Evolutionary conservation across 495 filamentous ascomycete genomes (phyloP), one percentile per base, ranked within the genome.

Genomic region (Talaromyces liani): DNA sequence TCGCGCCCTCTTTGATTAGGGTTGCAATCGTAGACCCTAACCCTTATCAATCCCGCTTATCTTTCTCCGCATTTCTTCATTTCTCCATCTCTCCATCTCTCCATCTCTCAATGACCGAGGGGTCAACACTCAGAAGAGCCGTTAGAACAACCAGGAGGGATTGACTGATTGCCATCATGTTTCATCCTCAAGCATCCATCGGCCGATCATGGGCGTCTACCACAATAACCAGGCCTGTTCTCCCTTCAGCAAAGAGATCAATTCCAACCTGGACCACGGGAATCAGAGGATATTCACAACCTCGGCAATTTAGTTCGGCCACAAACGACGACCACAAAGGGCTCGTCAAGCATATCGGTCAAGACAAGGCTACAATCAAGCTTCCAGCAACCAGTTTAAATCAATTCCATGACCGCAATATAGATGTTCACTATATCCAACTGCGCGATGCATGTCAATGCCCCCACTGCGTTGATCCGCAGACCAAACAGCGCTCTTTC

Each of bases 401-500:
- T 36, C 10, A 53, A 61, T 9, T 2, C 2, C 20, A 16, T 12
- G n/a, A 61, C 62, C 31, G 58, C 29, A 0, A 64, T 67, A 10
- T 63, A 55, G 65, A 72, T 63, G 58, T 63, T 60, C 39, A 63
- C 25, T 69, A 73, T 34, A 60, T 84, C 55, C 88, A 85, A 71
- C 82, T 96, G 18, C 88, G 93, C 33, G 93, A 98, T 70, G 68
- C 82, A 45, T 98, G 93, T 72, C 67, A 77, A 41, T 97, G 93
- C 67, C 70, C 79, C 3, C 65, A 24, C 3, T 97, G 93, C 73
- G 81, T 93, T 47, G 86, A 96, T 72, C 82, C 83, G 2, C 83
- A 88, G 61, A 92, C 91, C 0, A 88, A 85, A 61, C 93, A 98
- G 70, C 93, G 93, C 73, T 85, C 82, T 33, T 93, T 93, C 74